phyloP scores from a whole-genome alignment of 2,329 filamentous ascomycete genomes.

The Penicillium crustosum region DNA sequence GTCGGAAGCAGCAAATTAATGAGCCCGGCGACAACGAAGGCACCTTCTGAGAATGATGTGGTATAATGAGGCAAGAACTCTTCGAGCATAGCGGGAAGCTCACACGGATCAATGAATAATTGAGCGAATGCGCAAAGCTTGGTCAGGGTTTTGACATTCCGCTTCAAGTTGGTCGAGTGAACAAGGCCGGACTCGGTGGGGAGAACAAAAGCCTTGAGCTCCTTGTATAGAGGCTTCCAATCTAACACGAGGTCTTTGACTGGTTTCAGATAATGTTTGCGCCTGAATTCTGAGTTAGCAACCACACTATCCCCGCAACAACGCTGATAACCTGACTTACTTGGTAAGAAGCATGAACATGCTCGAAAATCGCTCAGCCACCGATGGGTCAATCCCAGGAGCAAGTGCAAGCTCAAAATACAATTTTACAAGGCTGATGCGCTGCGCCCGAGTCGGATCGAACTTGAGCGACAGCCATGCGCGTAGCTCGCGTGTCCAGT shows the following conservation, averaged over 20 bases:
- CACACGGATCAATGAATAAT: constrained; percentile 85
- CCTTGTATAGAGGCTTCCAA: constrained; percentile 89
- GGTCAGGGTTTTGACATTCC: constrained; percentile 70
- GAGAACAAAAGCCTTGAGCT: constrained; percentile 85
- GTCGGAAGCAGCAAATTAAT: constrained; percentile 89
- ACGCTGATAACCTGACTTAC: constrained; percentile 52
- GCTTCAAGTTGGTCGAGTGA: constrained; percentile 62
- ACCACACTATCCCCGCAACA: background rate
- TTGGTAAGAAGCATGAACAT: constrained; percentile 97
- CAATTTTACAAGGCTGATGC: constrained; percentile 79
- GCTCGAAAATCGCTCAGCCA: constrained; percentile 87
- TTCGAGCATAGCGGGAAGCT: constrained; percentile 77
- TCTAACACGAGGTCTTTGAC: constrained; percentile 87
- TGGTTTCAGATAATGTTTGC: constrained; percentile 92
- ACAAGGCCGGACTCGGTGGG: constrained; percentile 73
- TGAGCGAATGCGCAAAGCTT: constrained; percentile 90
- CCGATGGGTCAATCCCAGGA: constrained; percentile 77
- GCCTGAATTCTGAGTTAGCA: constrained; percentile 53
- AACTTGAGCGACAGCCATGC: constrained; percentile 97
- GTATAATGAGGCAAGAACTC: constrained; percentile 86
- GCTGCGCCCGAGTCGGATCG: constrained; percentile 81
- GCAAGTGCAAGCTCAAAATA: constrained; percentile 94
- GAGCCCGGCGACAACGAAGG: constrained; percentile 86
- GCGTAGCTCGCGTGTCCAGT: constrained; percentile 95
- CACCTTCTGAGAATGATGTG: constrained; percentile 86